phyloP scores from a whole-genome alignment of 2,329 filamentous ascomycete genomes.

The Knufia petricola region DNA sequence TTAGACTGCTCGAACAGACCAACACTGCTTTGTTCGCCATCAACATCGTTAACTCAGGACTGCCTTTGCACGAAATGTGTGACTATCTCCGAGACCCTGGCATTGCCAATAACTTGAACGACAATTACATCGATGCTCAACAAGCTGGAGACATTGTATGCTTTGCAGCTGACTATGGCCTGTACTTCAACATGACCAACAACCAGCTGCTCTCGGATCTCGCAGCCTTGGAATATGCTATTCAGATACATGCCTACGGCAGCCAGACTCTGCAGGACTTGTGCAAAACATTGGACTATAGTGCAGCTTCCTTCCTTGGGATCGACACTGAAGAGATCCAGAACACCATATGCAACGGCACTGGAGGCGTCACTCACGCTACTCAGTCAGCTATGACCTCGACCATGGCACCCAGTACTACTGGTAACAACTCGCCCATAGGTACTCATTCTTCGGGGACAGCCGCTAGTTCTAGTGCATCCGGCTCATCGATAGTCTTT shows the following conservation, averaged over 20 bases:
- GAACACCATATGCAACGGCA: constrained; percentile 1
- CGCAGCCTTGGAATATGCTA: constrained; percentile 11
- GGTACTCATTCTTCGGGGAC: too few relatives aligned
- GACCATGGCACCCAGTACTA: background rate
- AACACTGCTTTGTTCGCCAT: constrained; percentile 10
- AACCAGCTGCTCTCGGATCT: constrained; percentile 5
- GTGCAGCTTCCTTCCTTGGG: background rate
- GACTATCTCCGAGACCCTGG: background rate
- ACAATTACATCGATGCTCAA: constrained; percentile 6
- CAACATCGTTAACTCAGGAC: constrained; percentile 2
- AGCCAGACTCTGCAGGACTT: constrained; percentile 2
- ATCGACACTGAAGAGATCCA: constrained; percentile 3
- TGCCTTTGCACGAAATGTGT: constrained; percentile 8
- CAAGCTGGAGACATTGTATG: constrained; percentile 10
- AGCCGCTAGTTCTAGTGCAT: too few relatives aligned
- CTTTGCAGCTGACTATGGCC: constrained; percentile 2
- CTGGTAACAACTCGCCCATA: background rate
- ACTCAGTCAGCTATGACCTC: background rate
- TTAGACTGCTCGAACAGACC: constrained; percentile 2
- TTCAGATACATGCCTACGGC: constrained; percentile 11
- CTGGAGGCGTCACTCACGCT: background rate
- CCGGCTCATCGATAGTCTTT: background rate
- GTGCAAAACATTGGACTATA: constrained; percentile 5
- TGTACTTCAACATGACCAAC: constrained; percentile 9
- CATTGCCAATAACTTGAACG: background rate